Percentiles rank a stretch among this genome's conserved stretches.
These are phyloP conservation scores for Myochromella boudieri DNA, from an alignment of 768 basidiomycete genomes.

Conservation along the genomic window DNA sequence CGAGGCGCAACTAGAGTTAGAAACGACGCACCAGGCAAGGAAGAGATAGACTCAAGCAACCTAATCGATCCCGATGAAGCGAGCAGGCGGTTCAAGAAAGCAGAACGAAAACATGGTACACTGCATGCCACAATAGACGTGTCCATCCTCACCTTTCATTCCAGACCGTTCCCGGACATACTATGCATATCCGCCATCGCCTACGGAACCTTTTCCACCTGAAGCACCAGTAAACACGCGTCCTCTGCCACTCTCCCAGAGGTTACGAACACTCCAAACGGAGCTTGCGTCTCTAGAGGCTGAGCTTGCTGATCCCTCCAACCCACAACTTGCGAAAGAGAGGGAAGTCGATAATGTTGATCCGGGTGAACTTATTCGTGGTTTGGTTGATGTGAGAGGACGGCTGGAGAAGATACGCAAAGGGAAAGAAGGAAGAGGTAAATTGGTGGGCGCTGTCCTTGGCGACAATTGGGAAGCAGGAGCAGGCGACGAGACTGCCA, in stretches of 20 bases:
- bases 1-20: slow-evolving; percentile 36
- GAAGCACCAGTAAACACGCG: slow-evolving; percentile 30
- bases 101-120: slow-evolving; percentile 62
- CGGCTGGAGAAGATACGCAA: slow-evolving; percentile 67
- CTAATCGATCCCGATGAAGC: slow-evolving; percentile 70
- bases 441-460: slow-evolving; percentile 60
- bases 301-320: slow-evolving; percentile 81
- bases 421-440: slow-evolving; percentile 63
- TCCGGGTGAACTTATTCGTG: slow-evolving; percentile 74
- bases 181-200: slow-evolving; percentile 72
- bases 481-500: slow-evolving; percentile 16
- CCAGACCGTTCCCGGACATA: slow-evolving; percentile 53
- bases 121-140: slow-evolving; percentile 8
- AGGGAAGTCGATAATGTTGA: slow-evolving; percentile 61
- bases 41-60: slow-evolving; percentile 70
- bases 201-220: slow-evolving; percentile 47
- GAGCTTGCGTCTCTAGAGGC: slow-evolving; percentile 81
- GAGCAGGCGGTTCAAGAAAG: slow-evolving; percentile 65
- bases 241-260: slow-evolving; percentile 51
- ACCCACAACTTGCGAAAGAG: slow-evolving; percentile 62
- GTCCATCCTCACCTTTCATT: neutral
- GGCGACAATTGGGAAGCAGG: slow-evolving; percentile 26
- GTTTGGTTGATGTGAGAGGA: slow-evolving; percentile 71
- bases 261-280: slow-evolving; percentile 65
- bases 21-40: slow-evolving; percentile 42